phyloP scores from a whole-genome alignment of 179 eudicot species.

The Amaranthus tricolor region DNA sequence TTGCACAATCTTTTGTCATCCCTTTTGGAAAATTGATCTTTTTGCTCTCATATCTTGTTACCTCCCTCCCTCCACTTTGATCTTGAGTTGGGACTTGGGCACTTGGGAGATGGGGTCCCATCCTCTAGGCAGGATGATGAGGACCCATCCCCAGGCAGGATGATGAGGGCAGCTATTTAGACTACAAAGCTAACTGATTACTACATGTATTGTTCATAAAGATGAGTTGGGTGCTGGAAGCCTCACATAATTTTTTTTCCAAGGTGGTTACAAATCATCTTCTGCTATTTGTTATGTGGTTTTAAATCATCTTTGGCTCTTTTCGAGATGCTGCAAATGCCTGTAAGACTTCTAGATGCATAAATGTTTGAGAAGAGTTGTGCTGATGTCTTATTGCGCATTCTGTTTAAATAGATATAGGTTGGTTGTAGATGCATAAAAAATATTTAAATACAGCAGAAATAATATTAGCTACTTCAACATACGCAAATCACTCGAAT shows the following conservation, averaged over 20 bases:
- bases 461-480: too few species aligned
- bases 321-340: neutral
- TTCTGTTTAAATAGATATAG: neutral
- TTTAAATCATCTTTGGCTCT: neutral
- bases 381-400: neutral
- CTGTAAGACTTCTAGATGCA: neutral
- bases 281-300: neutral
- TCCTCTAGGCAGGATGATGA: too few species aligned
- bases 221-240: too few species aligned
- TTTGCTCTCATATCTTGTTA: neutral
- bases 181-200: neutral
- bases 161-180: neutral
- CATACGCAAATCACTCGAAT: too few species aligned
- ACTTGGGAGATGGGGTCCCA: too few species aligned
- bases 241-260: too few species aligned
- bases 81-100: too few species aligned
- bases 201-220: neutral
- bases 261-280: neutral
- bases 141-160: neutral
- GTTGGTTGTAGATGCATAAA: too few species aligned
- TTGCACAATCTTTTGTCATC: neutral
- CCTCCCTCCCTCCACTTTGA: neutral
- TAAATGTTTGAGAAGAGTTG: neutral
- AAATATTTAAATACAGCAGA: too few species aligned
- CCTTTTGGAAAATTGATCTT: neutral